Evolutionary conservation across 495 filamentous ascomycete genomes (phyloP).

Genomic region (Podospora appendiculata): DNA sequence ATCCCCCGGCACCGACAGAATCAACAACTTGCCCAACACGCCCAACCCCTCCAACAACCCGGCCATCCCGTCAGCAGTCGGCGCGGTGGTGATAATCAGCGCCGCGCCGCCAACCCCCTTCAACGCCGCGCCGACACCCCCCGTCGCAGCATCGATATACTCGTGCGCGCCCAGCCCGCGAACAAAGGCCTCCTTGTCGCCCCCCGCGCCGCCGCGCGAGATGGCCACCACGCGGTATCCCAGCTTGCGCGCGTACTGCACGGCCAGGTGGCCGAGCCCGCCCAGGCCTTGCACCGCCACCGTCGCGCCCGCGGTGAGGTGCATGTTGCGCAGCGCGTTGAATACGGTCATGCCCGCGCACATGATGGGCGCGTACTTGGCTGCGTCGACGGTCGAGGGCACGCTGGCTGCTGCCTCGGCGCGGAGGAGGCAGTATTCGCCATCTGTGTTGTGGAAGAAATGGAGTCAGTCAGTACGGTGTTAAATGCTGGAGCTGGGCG

Average conservation of each 20-base stretch:
- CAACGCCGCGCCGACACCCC: conserved; percentile 33
- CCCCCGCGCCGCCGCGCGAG: conserved; percentile 43
- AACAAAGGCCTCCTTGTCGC: conserved; percentile 52
- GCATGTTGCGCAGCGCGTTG: conserved; percentile 59
- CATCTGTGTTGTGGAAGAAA: conserved; percentile 22
- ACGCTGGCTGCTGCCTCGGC: conserved; percentile 58
- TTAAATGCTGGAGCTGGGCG: too few species aligned
- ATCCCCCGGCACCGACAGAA: conserved; percentile 7
- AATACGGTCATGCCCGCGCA: conserved; percentile 69
- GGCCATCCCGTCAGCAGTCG: conserved; percentile 44
- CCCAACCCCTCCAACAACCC: conserved; percentile 48
- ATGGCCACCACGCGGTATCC: conserved; percentile 59
- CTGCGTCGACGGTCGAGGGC: conserved; percentile 48
- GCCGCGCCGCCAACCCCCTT: conserved; percentile 53
- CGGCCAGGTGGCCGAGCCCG: conserved; percentile 59
- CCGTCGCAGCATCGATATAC: conserved; percentile 55
- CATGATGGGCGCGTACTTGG: conserved; percentile 56
- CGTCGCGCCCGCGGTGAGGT: conserved; percentile 45
- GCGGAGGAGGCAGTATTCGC: conserved; percentile 55
- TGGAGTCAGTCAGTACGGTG: background rate
- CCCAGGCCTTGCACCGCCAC: conserved; percentile 62
- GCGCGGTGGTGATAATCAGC: conserved; percentile 57
- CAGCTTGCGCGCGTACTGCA: conserved; percentile 59
- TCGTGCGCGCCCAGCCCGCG: conserved; percentile 56
- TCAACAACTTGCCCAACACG: conserved; percentile 47